phyloP scores from a whole-genome alignment of 495 filamentous ascomycete species.

The Amphirosellinia nigrospora region DNA sequence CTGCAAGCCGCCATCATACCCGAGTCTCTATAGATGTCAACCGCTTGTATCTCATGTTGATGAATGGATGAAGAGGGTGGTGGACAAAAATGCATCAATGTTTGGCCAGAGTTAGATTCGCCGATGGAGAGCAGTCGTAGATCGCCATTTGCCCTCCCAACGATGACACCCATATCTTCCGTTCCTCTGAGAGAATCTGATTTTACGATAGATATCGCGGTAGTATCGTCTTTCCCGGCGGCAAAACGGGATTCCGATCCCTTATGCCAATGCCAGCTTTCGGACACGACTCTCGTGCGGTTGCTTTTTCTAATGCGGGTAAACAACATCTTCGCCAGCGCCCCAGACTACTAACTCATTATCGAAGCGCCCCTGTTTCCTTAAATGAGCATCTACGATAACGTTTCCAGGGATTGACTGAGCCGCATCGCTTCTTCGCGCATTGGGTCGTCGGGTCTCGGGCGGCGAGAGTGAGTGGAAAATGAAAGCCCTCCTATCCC shows the following conservation, averaged over 20 bases:
- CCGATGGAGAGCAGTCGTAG: slow-evolving; percentile 47
- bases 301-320: slow-evolving; percentile 40
- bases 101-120: slow-evolving; percentile 40
- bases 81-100: slow-evolving; percentile 37
- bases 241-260: slow-evolving; percentile 39
- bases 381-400: slow-evolving; percentile 47
- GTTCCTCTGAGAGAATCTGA: slow-evolving; percentile 6
- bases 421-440: slow-evolving; percentile 5
- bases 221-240: slow-evolving; percentile 50
- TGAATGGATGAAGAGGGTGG: neutral
- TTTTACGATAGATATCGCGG: slow-evolving; percentile 43
- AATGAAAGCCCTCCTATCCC: slow-evolving; percentile 48
- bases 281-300: slow-evolving; percentile 13
- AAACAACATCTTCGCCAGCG: slow-evolving; percentile 50
- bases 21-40: slow-evolving; percentile 42
- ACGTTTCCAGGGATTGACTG: slow-evolving; percentile 43
- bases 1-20: slow-evolving; percentile 33
- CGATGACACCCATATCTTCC: slow-evolving; percentile 36
- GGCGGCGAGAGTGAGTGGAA: slow-evolving; percentile 35
- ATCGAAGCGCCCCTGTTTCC: slow-evolving; percentile 33
- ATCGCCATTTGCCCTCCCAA: slow-evolving; percentile 52
- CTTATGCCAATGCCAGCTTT: slow-evolving; percentile 39
- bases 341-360: slow-evolving; percentile 53
- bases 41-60: slow-evolving; percentile 42
- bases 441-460: slow-evolving; percentile 10